Evolutionary conservation across 192 early-diverging fungal genomes (phyloP), one percentile per base, ranked within the genome.

Genomic region (Neocallimastix lanati): DNA sequence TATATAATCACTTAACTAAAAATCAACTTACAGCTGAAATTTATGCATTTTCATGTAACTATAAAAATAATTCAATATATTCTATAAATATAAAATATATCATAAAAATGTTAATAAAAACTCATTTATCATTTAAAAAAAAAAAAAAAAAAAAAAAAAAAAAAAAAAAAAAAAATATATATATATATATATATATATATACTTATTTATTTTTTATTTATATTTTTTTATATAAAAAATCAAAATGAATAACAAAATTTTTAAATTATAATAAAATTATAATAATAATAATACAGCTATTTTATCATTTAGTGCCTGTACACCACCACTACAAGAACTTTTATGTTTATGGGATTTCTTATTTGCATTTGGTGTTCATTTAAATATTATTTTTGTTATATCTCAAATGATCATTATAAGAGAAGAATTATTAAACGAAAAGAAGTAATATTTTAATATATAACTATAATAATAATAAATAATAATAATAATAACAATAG

Each of bases 291-390:
- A n/a, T n/a, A 76, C 80, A 94, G 93, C 93, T 11, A 90, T 96
- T 15, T 89, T 96, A 88, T 96, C 97, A 4, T 90, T 98, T 80
- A 92, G 88, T 78, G 96, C 96, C 27, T 95, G 93, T 81, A 93
- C 92, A 0, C 94, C 92, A 1, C 97, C 97, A 77, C 84, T 97
- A 77, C 85, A 88, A 29, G 88, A 96, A 87, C 88, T 94, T 2
- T 87, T 98, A 58, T 82, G 88, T 29, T 87, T 98, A 37, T 98
- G 97, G 97, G 97, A 98, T 82, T 93, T 96, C 80, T 85, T 94
- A 79, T 86, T 98, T 78, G 92, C 94, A 0, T 96, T 89, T 81
- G 97, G 97, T 29, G 88, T 96, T 77, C 97, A 98, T 85, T 85
- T 98, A 76, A 97, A 97, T 81, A 91, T 98, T 33, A 83, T 98